phyloP scores from a whole-genome alignment of 2,329 filamentous ascomycete species.

The Monilinia laxa region DNA sequence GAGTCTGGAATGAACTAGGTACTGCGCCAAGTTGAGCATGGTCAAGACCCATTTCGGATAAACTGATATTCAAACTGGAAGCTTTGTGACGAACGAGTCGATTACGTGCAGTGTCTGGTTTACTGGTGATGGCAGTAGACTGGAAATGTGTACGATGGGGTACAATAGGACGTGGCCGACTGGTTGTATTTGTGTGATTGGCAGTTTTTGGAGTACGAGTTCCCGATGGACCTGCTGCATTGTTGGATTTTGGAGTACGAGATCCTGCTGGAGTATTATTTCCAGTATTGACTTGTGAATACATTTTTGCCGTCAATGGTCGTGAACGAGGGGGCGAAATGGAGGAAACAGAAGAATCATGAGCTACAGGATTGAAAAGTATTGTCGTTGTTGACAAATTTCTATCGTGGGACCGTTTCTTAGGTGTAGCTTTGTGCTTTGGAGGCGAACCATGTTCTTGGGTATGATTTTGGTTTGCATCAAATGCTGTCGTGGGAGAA shows the following conservation, averaged over 20 bases:
- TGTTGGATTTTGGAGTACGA: conserved; percentile 29
- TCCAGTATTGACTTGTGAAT: conserved; percentile 33
- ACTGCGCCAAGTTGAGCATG: conserved; percentile 63
- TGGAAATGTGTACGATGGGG: conserved; percentile 53
- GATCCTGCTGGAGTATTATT: conserved; percentile 34
- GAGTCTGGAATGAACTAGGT: conserved; percentile 76
- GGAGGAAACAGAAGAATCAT: conserved; percentile 45
- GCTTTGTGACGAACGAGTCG: conserved; percentile 40
- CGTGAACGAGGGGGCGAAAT: conserved; percentile 43
- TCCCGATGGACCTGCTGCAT: conserved; percentile 23
- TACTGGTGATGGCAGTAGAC: conserved; percentile 53
- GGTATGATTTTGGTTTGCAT: neutral
- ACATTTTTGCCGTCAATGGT: conserved; percentile 41
- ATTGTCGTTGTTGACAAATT: conserved; percentile 82
- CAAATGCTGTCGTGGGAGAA: neutral
- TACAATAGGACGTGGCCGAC: conserved; percentile 56
- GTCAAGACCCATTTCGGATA: conserved; percentile 70
- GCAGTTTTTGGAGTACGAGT: conserved; percentile 35
- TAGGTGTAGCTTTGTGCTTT: conserved; percentile 18
- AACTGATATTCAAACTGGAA: conserved; percentile 66
- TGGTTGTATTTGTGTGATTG: conserved; percentile 44
- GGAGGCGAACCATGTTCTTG: conserved; percentile 5
- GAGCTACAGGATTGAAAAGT: conserved; percentile 69
- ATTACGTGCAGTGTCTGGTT: conserved; percentile 26
- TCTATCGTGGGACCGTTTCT: conserved; percentile 56